Base-by-base conservation (phyloP, 1,139 yeast genomes). In the Blastobotrys niveus region DNA sequence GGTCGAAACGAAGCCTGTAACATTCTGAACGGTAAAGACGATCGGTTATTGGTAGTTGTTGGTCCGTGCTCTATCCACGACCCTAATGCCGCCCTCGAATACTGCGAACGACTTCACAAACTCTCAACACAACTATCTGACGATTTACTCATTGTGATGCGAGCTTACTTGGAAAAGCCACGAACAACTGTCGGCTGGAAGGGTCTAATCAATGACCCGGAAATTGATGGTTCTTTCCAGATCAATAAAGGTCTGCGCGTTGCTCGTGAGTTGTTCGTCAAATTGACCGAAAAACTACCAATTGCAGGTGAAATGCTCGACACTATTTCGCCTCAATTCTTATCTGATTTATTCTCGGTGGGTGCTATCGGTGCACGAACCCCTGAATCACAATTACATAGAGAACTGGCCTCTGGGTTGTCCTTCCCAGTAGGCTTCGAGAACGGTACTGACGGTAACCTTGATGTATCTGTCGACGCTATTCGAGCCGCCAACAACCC, bases 121-220 rank as follows among this genome's bases (percentile, higher is more conserved):
- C 67, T 84, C 34, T 68, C 84, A 32, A 78, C 80, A 40, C 74
- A 79, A 59, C 71, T 83, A 55, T 74, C 82, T 55, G 79, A 77
- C 40, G 96, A 89, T 57, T 75, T 91, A 46, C 77, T 79, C 52
- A 81, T 91, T 50, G 84, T 91, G 50, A 91, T 91, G 98, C 81
- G 98, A 71, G 97, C 97, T 3, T 91, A 91, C 72, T 75, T 91
- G 60, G 98, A 91, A 68, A 91, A 91, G 69, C 98, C 98, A 53
- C 80, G 98, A 71, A 91, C 98, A 44, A 91, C 97, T 20, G 97
- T 91, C 43, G 98, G 98, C 50, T 91, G 98, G 98, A 91, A 91
- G 68, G 98, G 96, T 54, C 74, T 91, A 58, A 89, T 91, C 60
- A 91, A 91, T 65, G 98, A 91, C 67, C 98, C 98, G 20, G 95